phyloP scores from a whole-genome alignment of 2,329 filamentous ascomycete species.

The Diaporthe ilicicola region DNA sequence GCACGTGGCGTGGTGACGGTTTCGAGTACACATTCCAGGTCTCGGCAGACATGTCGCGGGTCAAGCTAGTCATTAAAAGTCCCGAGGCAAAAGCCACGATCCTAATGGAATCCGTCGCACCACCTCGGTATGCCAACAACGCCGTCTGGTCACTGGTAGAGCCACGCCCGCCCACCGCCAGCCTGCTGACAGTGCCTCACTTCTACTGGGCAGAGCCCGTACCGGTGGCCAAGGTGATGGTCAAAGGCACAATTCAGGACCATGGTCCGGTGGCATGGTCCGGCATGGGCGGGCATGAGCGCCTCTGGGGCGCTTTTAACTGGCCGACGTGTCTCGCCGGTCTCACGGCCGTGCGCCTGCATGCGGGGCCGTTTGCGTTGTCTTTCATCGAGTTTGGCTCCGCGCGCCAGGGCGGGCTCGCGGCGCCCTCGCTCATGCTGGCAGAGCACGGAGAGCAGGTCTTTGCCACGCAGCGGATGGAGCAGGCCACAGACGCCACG shows the following conservation, averaged over 20 bases:
- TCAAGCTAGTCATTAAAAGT: background rate
- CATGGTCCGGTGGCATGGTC: background rate
- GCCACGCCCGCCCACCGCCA: background rate
- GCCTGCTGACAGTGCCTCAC: constrained; percentile 24
- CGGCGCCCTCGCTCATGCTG: background rate
- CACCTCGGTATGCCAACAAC: constrained; percentile 27
- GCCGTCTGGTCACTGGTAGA: background rate
- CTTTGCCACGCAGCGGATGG: no score
- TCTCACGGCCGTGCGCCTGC: background rate
- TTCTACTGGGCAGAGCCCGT: constrained; percentile 30
- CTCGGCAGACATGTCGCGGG: background rate
- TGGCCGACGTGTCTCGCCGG: background rate
- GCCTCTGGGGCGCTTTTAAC: background rate
- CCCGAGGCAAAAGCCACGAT: no score
- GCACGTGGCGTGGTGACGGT: background rate
- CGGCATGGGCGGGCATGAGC: background rate
- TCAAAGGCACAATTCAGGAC: constrained; percentile 38
- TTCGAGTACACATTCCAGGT: background rate
- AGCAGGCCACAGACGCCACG: background rate
- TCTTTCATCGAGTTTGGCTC: background rate
- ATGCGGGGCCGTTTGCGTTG: background rate
- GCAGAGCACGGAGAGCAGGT: background rate
- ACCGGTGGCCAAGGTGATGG: constrained; percentile 9
- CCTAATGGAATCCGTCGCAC: constrained; percentile 17
- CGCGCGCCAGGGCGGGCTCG: background rate